phyloP scores from a whole-genome alignment of 768 basidiomycete genomes.

The Serpula lacrymans region DNA sequence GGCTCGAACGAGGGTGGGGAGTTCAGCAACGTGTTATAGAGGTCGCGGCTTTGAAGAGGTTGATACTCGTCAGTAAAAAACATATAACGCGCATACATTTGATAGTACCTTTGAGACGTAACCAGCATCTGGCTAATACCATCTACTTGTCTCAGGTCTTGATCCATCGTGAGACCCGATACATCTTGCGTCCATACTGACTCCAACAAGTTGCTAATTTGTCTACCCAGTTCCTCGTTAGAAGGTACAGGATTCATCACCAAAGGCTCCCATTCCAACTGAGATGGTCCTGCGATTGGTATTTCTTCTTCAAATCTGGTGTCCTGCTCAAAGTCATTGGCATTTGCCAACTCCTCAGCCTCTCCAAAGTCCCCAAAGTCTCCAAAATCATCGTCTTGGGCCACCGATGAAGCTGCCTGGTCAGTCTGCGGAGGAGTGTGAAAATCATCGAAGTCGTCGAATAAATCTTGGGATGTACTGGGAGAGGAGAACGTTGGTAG shows the following conservation, averaged over 20 bases:
- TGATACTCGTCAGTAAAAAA: slow-evolving; percentile 12
- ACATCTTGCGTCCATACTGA: slow-evolving; percentile 63
- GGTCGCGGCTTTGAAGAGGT: slow-evolving; percentile 56
- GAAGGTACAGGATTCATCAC: slow-evolving; percentile 63
- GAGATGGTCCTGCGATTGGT: slow-evolving; percentile 41
- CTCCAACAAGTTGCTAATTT: slow-evolving; percentile 62
- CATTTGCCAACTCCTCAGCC: slow-evolving; percentile 33
- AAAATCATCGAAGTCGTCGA: slow-evolving; percentile 53
- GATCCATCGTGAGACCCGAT: slow-evolving; percentile 55
- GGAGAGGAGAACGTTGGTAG: slow-evolving; percentile 19
- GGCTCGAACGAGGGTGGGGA: slow-evolving; percentile 74
- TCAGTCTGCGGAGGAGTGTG: slow-evolving; percentile 46
- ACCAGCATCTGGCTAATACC: slow-evolving; percentile 79
- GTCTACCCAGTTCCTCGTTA: slow-evolving; percentile 50
- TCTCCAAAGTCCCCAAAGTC: slow-evolving; percentile 90
- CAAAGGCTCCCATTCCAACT: slow-evolving; percentile 57
- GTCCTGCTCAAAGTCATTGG: slow-evolving; percentile 34
- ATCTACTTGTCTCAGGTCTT: slow-evolving; percentile 74
- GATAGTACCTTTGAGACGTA: slow-evolving; percentile 65
- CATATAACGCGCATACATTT: slow-evolving; percentile 2
- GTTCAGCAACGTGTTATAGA: slow-evolving; percentile 70
- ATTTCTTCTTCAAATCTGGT: slow-evolving; percentile 12
- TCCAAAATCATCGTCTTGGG: slow-evolving; percentile 72
- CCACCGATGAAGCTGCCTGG: slow-evolving; percentile 34
- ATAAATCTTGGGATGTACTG: slow-evolving; percentile 28